Conservation (phyloP, 148 eudicot species). For the Camellia sinensis region DNA sequence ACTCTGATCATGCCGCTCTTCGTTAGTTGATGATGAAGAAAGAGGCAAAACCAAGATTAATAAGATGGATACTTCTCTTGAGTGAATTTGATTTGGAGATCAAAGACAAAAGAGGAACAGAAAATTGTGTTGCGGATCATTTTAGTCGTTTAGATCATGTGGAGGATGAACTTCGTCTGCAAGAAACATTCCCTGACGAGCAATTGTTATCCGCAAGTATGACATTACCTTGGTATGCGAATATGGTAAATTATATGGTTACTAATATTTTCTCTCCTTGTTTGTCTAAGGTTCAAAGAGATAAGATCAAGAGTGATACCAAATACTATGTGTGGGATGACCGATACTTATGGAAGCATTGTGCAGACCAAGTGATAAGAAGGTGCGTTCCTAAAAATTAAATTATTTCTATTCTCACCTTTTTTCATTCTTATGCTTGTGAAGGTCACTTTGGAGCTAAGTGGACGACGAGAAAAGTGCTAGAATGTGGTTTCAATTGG, state of each 20-base stretch:
- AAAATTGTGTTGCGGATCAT: background rate
- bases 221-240: slow-evolving; percentile 16
- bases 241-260: slow-evolving; percentile 18
- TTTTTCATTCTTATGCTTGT: slow-evolving; percentile 16
- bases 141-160: no score
- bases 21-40: no score
- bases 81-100: slow-evolving; percentile 3
- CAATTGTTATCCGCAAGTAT: background rate
- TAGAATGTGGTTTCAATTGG: slow-evolving; percentile 6
- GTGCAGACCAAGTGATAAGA: slow-evolving; percentile 10
- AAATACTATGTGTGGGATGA: slow-evolving; percentile 17
- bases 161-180: no score
- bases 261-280: background rate
- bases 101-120: background rate
- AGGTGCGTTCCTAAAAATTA: slow-evolving; percentile 16
- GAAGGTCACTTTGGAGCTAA: slow-evolving; percentile 20
- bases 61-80: no score
- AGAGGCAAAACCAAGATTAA: no score
- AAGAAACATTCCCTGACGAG: background rate
- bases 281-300: background rate
- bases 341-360: background rate
- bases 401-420: background rate
- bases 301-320: background rate
- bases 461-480: background rate
- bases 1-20: no score